A percentile compares a stretch with the other conserved stretches of the same genome.
phyloP scores from a whole-genome alignment of 768 basidiomycete species.

The Leccinellum albellum region DNA sequence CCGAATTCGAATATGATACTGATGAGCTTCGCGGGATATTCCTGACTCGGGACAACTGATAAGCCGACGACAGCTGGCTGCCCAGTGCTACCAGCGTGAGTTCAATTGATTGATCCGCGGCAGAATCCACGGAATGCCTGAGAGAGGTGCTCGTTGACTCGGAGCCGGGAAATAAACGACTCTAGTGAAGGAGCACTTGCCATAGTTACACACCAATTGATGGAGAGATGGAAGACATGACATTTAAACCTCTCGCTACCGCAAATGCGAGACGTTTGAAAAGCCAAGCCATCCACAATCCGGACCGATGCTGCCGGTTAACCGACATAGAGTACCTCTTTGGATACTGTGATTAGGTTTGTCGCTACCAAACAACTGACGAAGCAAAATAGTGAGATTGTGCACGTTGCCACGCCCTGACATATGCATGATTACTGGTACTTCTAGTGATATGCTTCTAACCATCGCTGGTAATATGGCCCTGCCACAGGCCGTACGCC shows the following conservation, averaged over 20 bases:
- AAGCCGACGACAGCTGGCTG: background rate
- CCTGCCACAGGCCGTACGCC: slow-evolving; percentile 89
- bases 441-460: slow-evolving; percentile 4
- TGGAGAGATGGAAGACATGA: background rate
- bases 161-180: background rate
- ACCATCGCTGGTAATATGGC: slow-evolving; percentile 41
- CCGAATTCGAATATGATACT: background rate
- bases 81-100: background rate
- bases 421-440: slow-evolving; percentile 1
- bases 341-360: slow-evolving; percentile 16
- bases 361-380: slow-evolving; percentile 8
- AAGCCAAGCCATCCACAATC: background rate
- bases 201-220: background rate
- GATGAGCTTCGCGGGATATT: background rate
- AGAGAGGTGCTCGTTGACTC: background rate
- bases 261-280: background rate
- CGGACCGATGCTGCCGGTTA: background rate
- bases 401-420: slow-evolving; percentile 8
- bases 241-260: background rate
- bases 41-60: background rate
- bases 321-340: slow-evolving; percentile 9
- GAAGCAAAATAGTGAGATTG: slow-evolving; percentile 9
- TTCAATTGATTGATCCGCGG: background rate
- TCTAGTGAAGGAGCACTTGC: background rate
- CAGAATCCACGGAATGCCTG: background rate